Conservation (phyloP, 148 eudicot genomes). For the Vaccinium vitisidaea region DNA sequence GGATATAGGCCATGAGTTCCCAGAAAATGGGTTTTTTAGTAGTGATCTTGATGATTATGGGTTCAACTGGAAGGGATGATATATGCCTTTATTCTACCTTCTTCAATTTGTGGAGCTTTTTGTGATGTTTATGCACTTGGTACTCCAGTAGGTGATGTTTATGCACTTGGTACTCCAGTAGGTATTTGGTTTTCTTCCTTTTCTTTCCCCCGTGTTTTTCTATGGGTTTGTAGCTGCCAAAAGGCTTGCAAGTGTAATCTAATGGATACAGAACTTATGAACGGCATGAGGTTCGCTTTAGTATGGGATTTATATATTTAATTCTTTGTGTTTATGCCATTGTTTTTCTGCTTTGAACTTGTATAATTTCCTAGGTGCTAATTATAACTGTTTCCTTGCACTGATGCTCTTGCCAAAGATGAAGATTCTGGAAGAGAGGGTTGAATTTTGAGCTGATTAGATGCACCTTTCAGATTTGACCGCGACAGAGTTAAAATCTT, state of each 20-base stretch:
- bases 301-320: constrained; percentile 9
- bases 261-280: constrained; percentile 22
- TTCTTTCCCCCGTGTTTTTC: neutral
- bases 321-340: neutral
- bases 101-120: constrained; percentile 11
- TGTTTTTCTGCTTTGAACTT: too few species aligned
- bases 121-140: constrained; percentile 20
- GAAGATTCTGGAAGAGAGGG: neutral
- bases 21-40: constrained; percentile 60
- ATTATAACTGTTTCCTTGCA: constrained; percentile 1
- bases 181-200: constrained; percentile 16
- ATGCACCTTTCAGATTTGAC: neutral
- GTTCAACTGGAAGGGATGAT: constrained; percentile 76
- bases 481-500: neutral
- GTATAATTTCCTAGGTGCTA: too few species aligned
- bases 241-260: constrained; percentile 32
- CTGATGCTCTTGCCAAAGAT: neutral
- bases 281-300: neutral
- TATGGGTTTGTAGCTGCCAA: neutral
- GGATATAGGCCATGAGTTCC: constrained; percentile 59
- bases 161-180: constrained; percentile 14
- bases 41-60: constrained; percentile 66
- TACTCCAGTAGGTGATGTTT: too few species aligned
- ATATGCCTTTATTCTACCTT: neutral
- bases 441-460: neutral